Evolutionary conservation across 768 basidiomycete species (phyloP), one percentile per base, ranked within the genome.

Genomic region (Rhizopogon vinicolor): DNA sequence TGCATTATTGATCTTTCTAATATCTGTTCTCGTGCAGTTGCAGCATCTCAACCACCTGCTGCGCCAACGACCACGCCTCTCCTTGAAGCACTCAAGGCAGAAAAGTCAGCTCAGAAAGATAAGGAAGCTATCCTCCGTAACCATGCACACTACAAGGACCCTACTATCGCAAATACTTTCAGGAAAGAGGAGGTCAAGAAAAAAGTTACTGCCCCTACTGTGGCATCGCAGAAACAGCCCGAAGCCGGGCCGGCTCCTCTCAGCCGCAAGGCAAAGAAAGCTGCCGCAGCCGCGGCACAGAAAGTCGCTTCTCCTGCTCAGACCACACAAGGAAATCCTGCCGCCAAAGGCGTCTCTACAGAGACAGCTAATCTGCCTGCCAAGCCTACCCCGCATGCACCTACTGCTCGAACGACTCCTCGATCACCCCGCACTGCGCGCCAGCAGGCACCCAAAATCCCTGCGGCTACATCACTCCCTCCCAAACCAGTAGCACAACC

Each of bases 71-170:
- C 89, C 0, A 97, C 96, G 0, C 96, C 96, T 0, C 81, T 98
- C 19, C 83, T 99, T 45, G 95, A 96, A 65, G 92, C 94, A 1
- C 84, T 98, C 59, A 91, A 93, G 60, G 89, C 91, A 0, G 88
- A 92, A 68, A 74, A 74, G 53, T 66, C 78, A 6, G 80, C 82
- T 0, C 81, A 83, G 62, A 86, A 81, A 62, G 90, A 89, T 66
- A 91, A 85, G 63, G 85, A 87, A 62, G 73, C 82, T 29, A 89
- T 86, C 55, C 73, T 85, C 33, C 82, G 86, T 40, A 87, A 84
- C 54, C 87, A 91, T 40, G 79, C 82, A 0, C 89, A 88, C 65
- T 86, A 87, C 72, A 85, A 85, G 64, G 84, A 83, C 39, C 67
- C 69, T 48, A 60, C 66, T 6, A 65, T 65, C 43, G 66, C 64